These are phyloP conservation scores for Fusarium sp. DNA, from an alignment of 2,329 filamentous ascomycete genomes.

Conservation along the genomic window DNA sequence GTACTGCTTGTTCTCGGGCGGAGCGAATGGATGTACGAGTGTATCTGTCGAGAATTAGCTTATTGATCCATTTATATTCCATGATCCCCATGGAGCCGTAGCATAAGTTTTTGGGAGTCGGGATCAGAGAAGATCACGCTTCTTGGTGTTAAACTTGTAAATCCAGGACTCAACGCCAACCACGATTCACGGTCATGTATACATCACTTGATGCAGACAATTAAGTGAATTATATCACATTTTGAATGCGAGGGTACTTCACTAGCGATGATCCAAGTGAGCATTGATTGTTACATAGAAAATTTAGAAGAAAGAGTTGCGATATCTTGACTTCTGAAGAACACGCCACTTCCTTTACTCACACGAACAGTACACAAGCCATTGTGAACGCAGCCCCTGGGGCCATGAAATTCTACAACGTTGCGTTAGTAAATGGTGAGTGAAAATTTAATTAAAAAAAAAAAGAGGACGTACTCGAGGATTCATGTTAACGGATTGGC, in stretches of 20 bases:
- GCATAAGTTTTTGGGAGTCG: neutral
- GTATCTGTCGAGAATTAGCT: constrained; percentile 46
- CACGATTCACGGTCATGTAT: neutral
- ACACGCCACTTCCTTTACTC: constrained; percentile 42
- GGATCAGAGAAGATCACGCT: neutral
- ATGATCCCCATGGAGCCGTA: too few relatives aligned
- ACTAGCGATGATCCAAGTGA: neutral
- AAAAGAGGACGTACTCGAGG: constrained; percentile 40
- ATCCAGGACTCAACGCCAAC: neutral
- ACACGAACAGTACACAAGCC: constrained; percentile 63
- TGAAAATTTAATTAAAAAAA: accelerated
- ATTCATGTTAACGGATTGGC: constrained; percentile 38
- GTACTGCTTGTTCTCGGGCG: constrained; percentile 49
- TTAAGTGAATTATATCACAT: neutral
- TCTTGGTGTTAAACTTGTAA: neutral
- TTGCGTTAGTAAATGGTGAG: constrained; percentile 20
- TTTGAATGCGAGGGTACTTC: neutral
- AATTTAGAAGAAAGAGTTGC: neutral
- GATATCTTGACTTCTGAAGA: constrained; percentile 4
- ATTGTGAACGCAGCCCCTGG: constrained; percentile 65
- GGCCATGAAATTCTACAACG: constrained; percentile 56
- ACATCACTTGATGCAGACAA: neutral
- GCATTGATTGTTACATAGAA: neutral
- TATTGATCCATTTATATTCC: neutral
- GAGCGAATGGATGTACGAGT: constrained; percentile 56